Base-by-base conservation (phyloP, 2,329 filamentous ascomycete genomes). In the Aspergillus neotritici region DNA sequence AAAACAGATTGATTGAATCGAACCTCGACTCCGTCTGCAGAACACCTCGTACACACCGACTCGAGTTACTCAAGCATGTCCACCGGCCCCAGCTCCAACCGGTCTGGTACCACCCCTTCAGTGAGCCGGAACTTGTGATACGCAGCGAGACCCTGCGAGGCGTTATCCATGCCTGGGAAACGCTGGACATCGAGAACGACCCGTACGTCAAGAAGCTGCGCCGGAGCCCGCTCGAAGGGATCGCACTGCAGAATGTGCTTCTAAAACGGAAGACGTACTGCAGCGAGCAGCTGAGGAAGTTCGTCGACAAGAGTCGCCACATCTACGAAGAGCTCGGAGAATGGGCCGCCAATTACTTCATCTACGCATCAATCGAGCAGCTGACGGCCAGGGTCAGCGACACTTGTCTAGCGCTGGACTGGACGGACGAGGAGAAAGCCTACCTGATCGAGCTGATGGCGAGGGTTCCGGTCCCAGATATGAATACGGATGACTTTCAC, bases 321-420 rank as follows among this genome's bases (percentile, higher is more conserved):
- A 71, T 89, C 1, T 70, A 69, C 15, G 52, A 58, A 3, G 75
- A 84, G 35, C 71, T 89, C 4, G 86, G 86, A 0, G 51, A 70
- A 1, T 90, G 84, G 83, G 83, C 83, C 1, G 76, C 77, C 0
- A 82, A 89, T 37, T 76, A 75, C 38, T 89, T 82, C 56, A 76
- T 89, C 16, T 64, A 64, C 40, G 68, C 68, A 31, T 73, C 75
- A 3, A 66, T 80, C 8, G 61, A 57, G 36, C 64, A 63, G 36
- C 55, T 70, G 9, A 52, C 35, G 8, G 40, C 39, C 11, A 51
- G 47, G 3, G 40, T 52, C 10, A 35, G 53, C 5, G 48, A 58
- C 13, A 42, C 34, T 65, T 69, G 40, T 40, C 43, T 58, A 40
- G 56, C 70, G n/a, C 61, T 70, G 15, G 60, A 63, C 1, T 75